phyloP scores from a whole-genome alignment of 768 basidiomycete genomes.

The Sarcomyxa edulis region DNA sequence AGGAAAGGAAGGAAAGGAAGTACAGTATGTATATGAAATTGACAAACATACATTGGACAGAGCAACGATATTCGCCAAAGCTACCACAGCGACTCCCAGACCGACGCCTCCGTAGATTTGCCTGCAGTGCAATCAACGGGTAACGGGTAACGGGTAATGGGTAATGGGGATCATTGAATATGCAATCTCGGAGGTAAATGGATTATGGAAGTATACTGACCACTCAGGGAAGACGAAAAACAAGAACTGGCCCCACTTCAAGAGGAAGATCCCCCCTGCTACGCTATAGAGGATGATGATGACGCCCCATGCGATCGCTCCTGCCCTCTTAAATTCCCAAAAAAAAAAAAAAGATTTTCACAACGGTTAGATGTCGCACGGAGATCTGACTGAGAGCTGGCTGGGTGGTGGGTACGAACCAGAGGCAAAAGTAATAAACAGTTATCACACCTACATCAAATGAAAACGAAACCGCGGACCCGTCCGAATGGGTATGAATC shows the following conservation, averaged over 20 bases:
- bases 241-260: conserved; percentile 55
- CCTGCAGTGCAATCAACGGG: conserved; percentile 39
- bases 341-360: too few relatives aligned
- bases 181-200: conserved; percentile 22
- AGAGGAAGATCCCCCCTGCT: conserved; percentile 58
- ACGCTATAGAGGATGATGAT: conserved; percentile 56
- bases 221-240: conserved; percentile 67
- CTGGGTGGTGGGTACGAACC: conserved; percentile 28
- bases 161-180: conserved; percentile 1
- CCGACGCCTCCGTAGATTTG: conserved; percentile 67
- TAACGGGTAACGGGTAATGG: too few relatives aligned
- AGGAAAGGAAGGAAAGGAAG: too few relatives aligned
- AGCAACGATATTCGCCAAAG: conserved; percentile 51
- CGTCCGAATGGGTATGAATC: too few relatives aligned
- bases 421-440: conserved; percentile 70
- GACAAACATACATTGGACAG: conserved; percentile 54
- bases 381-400: conserved; percentile 18
- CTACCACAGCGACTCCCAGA: conserved; percentile 43
- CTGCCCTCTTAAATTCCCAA: conserved; percentile 55
- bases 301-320: conserved; percentile 67
- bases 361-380: conserved; percentile 20
- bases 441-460: conserved; percentile 63
- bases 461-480: conserved; percentile 5
- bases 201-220: conserved; percentile 25
- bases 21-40: too few relatives aligned